These are phyloP conservation scores for Astrocystis sublimbata DNA, from an alignment of 495 filamentous ascomycete genomes.

Conservation along the genomic window DNA sequence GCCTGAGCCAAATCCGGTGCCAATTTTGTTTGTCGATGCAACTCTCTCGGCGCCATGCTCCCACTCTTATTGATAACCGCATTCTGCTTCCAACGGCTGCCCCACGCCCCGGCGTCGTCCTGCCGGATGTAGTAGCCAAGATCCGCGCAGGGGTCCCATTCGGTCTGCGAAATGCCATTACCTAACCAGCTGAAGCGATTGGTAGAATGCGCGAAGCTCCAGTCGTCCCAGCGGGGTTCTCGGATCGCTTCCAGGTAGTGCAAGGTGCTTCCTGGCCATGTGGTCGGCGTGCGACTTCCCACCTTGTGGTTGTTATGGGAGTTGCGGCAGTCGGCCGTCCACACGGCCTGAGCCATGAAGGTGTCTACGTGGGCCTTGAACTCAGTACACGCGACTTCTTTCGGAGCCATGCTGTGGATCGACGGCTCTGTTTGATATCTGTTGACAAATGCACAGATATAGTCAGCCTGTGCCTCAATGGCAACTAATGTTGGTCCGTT, in stretches of 20 bases:
- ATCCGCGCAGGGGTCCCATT: constrained; percentile 33
- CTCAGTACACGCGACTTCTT: constrained; percentile 39
- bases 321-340: constrained; percentile 48
- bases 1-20: background rate
- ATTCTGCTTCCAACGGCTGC: background rate
- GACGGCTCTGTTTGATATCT: constrained; percentile 48
- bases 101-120: constrained; percentile 18
- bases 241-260: constrained; percentile 56
- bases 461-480: constrained; percentile 48
- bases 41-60: background rate
- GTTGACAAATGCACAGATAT: constrained; percentile 46
- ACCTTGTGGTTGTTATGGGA: constrained; percentile 49
- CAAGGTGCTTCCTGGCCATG: constrained; percentile 46
- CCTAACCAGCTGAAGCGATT: constrained; percentile 54
- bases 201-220: constrained; percentile 43
- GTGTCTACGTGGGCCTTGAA: constrained; percentile 44
- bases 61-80: constrained; percentile 4
- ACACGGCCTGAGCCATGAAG: constrained; percentile 46
- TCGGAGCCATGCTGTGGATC: constrained; percentile 47
- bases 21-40: constrained; percentile 6
- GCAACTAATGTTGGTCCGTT: constrained; percentile 45
- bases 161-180: constrained; percentile 44
- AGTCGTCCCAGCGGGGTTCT: constrained; percentile 52
- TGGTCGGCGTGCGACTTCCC: constrained; percentile 45
- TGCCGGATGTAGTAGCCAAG: constrained; percentile 31